Percentiles rank a stretch among this genome's conserved stretches.
These are phyloP conservation scores for Rhodotorula sp. DNA, from an alignment of 1,284 basidiomycete species.

Conservation along the genomic window DNA sequence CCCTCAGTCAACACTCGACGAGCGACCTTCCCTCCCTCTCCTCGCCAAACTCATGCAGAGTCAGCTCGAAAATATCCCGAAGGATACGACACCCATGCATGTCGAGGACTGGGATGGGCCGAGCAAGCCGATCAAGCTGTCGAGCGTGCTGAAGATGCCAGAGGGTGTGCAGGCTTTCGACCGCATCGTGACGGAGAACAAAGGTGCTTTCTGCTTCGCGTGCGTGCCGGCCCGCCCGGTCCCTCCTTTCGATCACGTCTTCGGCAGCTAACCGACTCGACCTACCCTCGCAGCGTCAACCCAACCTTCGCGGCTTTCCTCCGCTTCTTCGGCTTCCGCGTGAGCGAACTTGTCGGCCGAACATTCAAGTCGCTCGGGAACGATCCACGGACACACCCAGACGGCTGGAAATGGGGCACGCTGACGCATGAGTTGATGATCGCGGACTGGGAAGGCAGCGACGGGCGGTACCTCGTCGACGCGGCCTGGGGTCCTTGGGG, in stretches of 20 bases:
- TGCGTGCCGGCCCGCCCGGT: background rate
- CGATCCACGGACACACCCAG: constrained; percentile 23
- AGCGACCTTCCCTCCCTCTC: constrained; percentile 14
- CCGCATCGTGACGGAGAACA: constrained; percentile 15
- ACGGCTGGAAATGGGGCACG: constrained; percentile 36
- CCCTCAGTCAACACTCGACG: background rate
- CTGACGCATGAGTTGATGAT: constrained; percentile 31
- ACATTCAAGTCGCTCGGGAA: constrained; percentile 28
- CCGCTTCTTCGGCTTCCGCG: constrained; percentile 24
- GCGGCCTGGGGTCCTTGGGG: constrained; percentile 29
- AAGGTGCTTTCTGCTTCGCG: constrained; percentile 36
- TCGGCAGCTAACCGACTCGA: background rate
- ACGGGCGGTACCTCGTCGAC: constrained; percentile 27
- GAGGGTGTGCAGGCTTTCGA: constrained; percentile 17
- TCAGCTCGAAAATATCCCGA: constrained; percentile 30
- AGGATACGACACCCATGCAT: constrained; percentile 33
- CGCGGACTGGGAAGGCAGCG: constrained; percentile 27
- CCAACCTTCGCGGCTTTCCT: constrained; percentile 22
- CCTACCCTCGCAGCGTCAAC: constrained; percentile 18
- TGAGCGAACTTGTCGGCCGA: constrained; percentile 24
- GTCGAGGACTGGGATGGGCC: constrained; percentile 20
- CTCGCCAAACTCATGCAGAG: constrained; percentile 10
- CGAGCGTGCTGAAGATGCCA: constrained; percentile 22
- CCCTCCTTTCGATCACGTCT: no score
- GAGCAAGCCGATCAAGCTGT: constrained; percentile 16